A percentile compares a stretch with the other conserved stretches of the same genome.
These are phyloP conservation scores for Sphaerobolus stellatus DNA, from an alignment of 1,284 basidiomycete genomes.

Conservation along the genomic window DNA sequence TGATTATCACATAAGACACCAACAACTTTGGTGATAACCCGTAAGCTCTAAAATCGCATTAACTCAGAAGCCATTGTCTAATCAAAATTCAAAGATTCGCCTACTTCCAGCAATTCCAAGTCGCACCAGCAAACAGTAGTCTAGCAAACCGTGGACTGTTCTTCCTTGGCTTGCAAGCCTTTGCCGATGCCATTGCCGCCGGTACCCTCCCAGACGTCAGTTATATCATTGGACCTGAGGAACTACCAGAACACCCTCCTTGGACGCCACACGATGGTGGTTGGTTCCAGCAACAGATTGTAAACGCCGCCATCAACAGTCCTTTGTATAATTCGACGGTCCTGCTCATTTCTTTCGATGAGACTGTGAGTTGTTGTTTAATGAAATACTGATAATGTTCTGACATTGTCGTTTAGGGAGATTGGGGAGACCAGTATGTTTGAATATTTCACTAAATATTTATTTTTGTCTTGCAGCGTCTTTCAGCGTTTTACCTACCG, in stretches of 20 bases:
- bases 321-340: conserved; percentile 18
- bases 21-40: conserved; percentile 23
- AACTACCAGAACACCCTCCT: conserved; percentile 25
- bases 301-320: conserved; percentile 23
- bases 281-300: conserved; percentile 24
- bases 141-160: conserved; percentile 15
- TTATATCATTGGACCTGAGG: conserved; percentile 23
- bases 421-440: conserved; percentile 24
- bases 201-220: conserved; percentile 24
- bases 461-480: not conserved
- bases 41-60: not conserved
- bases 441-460: conserved; percentile 9
- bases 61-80: not conserved
- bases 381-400: not conserved
- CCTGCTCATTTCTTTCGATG: conserved; percentile 25
- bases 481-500: conserved; percentile 2
- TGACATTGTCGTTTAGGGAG: conserved; percentile 12
- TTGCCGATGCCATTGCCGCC: conserved; percentile 20
- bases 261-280: conserved; percentile 23
- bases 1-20: conserved; percentile 12
- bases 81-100: not conserved
- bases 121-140: not conserved
- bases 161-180: conserved; percentile 18
- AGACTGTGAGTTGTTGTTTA: conserved; percentile 12
- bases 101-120: not conserved